phyloP scores from a whole-genome alignment of 2,329 filamentous ascomycete genomes.

The Talaromyces sp. region DNA sequence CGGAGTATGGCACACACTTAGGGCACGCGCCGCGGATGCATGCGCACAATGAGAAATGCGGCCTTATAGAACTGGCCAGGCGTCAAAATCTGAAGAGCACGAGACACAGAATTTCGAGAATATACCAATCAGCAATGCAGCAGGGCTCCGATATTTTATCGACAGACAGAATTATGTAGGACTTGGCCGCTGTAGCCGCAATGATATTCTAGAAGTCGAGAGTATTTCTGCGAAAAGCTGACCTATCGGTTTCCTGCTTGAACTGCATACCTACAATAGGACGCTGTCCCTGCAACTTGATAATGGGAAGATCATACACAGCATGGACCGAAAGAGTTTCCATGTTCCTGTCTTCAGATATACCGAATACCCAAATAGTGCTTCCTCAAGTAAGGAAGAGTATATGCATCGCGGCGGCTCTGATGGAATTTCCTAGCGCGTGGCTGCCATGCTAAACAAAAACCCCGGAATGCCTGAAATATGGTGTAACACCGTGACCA shows the following conservation, averaged over 20 bases:
- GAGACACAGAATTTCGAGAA: background rate
- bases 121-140: background rate
- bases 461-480: background rate
- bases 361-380: too few species aligned
- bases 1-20: background rate
- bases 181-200: constrained; percentile 14
- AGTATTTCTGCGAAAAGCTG: background rate
- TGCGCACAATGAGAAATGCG: background rate
- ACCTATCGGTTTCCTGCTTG: background rate
- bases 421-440: background rate
- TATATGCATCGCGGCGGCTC: background rate
- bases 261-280: background rate
- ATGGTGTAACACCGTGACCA: background rate
- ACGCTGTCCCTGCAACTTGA: background rate
- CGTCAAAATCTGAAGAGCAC: constrained; percentile 2
- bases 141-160: background rate
- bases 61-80: background rate
- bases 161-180: background rate
- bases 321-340: too few species aligned
- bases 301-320: background rate
- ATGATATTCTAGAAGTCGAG: background rate
- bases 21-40: background rate
- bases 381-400: background rate
- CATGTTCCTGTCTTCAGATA: too few species aligned
- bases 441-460: background rate